Evolutionary conservation across 176 grass and related monocot genomes (phyloP), one percentile per base, ranked within the genome.

Genomic region (Urochloa ruziziensis): DNA sequence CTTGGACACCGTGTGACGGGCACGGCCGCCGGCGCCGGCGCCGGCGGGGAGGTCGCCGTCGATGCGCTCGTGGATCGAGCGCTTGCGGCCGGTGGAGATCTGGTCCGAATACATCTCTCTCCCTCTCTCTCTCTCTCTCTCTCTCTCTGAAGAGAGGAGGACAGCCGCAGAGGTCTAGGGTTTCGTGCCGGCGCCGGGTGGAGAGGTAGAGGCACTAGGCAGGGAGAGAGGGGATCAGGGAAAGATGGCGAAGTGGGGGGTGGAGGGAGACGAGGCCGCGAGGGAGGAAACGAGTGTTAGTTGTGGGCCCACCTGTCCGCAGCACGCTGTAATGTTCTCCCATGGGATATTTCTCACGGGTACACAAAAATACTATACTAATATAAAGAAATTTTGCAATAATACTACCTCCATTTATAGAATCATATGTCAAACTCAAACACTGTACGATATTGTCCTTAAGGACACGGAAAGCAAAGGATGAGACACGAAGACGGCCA

Each of bases 81-180:
- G 89, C 74, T 90, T 90, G 84, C 89, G 80, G 60, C 84, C 40
- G 40, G 84, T 80, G 67, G 84, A 87, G 74, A 90, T 87, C 89
- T 90, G 84, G 53, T 90, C 89, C 27, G 89, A 52, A n/a, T 90
- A 90, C 89, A 90, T 90, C 89, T 87, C 73, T 9, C 28, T 9
- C 56, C 8, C 16, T 18, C 32, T 24, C 16, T 30, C 32, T 28
- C 43, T 33, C 25, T 2, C 10, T 1, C 28, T 32, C 32, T 13
- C 5, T 23, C 17, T 58, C 49, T 37, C 1, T 44, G 64, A 62
- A 6, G 46, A 21, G 43, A 62, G 28, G 72, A 34, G 10, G 64
- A 14, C 11, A 32, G 27, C 43, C 27, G 27, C 7, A 21, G 43
- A 64, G 46, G 54, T 33, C 83, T 86, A 90, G 88, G 88, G 88